Base-by-base conservation (phyloP, 2,329 filamentous ascomycete genomes). In the Madurella mycetomatis region DNA sequence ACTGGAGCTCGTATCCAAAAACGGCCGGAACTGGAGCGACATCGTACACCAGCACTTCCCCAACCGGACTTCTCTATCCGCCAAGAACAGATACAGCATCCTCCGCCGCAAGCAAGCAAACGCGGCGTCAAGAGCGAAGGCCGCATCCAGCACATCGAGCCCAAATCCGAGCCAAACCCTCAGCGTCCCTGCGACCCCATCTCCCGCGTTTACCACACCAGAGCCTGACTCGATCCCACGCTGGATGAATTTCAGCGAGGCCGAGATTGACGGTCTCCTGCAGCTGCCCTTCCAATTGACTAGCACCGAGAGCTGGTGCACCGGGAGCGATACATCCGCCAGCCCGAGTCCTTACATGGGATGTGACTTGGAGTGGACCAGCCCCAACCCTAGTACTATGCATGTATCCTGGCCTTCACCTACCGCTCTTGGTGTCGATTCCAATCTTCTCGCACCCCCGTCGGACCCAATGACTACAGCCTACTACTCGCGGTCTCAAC, bases 51-150 rank as follows among this genome's bases (percentile, higher is more conserved):
- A 49, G 13, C 55, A 65, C 50, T 62, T 63, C 16, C 62, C 63
- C 25, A 62, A 61, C 13, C 59, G 63, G n/a, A 64, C 63, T 4
- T 60, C 62, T 4, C 56, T 64, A 30, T 55, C 63, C 4, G 61
- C 63, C 30, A 65, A 65, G 52, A 64, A 65, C 58, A 46, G 62
- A 1, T 64, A 61, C 51, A 62, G 56, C 53, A 60, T 63, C 25
- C 55, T 63, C 12, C 59, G 49, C 5, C 57, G 62, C n/a, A 60
- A 55, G 19, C 58, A 60, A 15, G 49, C 56, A 9, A 34, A 37
- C 16, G 40, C 30, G 2, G 39, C 46, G 2, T 48, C 49, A 25
- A n/a, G 17, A 5, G 5, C 34, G 45, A 25, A 41, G 34, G 11
- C 19, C 8, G 39, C 11, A 13, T 49, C 49, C 11, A n/a, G n/a